Evolutionary conservation across 2,329 filamentous ascomycete genomes (phyloP), one percentile per base, ranked within the genome.

Genomic region (Calonectria pseudoturangicola): DNA sequence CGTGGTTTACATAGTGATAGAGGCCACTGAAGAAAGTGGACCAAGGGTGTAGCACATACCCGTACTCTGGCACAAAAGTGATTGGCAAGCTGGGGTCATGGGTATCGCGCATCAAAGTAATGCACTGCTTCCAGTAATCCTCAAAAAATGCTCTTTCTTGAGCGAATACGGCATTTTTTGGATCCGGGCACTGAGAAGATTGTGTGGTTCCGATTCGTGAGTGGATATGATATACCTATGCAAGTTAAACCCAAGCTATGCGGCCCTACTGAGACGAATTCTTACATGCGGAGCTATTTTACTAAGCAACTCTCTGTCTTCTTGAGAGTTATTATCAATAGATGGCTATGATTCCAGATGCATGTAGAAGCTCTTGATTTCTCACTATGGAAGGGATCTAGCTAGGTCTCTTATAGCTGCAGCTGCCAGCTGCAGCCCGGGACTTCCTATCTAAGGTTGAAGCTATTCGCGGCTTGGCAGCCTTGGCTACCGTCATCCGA

Each of bases 271-370:
- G 18, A 7, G 15, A 47, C 10, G 3, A 33, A 10, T 2, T n/a
- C 28, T 54, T 36, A 33, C 50, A 21, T 54, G 50, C 6, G 50
- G 50, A 33, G 50, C 50, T n/a, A 33, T 54, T 33, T 54, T 54
- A 33, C 5, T 2, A 2, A 33, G 50, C 3, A 54, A 16, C 8
- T 33, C 8, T 10, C 15, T 54, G 28, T 54, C 50, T 25, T 54
- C 48, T 33, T 54, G 16, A 12, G 27, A 33, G 18, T 54, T 54
- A 16, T 54, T n/a, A n/a, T n/a, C n/a, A n/a, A n/a, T n/a, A n/a
- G n/a, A n/a, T n/a, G n/a, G n/a, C n/a, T n/a, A n/a, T n/a, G n/a
- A n/a, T n/a, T n/a, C n/a, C n/a, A n/a, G n/a, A n/a, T n/a, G n/a
- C n/a, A n/a, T n/a, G n/a, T n/a, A n/a, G n/a, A n/a, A n/a, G n/a